Conservation (phyloP, 2,329 filamentous ascomycete species). For the Alternaria conjuncta region DNA sequence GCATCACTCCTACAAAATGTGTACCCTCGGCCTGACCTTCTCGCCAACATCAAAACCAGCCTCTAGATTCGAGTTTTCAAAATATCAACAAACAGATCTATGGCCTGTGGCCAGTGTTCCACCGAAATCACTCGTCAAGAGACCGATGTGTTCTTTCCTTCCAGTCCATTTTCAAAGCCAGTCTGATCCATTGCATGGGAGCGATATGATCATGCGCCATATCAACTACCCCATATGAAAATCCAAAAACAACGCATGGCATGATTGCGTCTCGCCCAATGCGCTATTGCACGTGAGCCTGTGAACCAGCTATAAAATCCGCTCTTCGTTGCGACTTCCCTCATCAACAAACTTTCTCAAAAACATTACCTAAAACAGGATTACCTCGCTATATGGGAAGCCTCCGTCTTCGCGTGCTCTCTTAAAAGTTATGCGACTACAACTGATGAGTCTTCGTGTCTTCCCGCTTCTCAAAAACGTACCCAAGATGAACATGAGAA, state of each 20-base stretch:
- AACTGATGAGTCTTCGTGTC: not conserved
- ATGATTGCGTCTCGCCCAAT: not conserved
- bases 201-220: not conserved
- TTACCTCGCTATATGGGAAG: accelerated
- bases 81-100: accelerated
- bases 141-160: not conserved
- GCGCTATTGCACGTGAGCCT: not conserved
- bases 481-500: not conserved
- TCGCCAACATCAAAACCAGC: not conserved
- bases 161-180: not conserved
- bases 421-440: accelerated
- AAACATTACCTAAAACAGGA: accelerated
- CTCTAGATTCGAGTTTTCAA: not conserved
- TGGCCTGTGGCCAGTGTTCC: not conserved
- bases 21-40: not conserved
- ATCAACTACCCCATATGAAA: not conserved
- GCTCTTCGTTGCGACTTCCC: not conserved
- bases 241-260: not conserved
- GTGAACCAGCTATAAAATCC: not conserved
- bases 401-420: not conserved
- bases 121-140: accelerated
- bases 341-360: not conserved
- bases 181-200: not conserved
- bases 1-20: not conserved
- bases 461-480: not conserved